These are phyloP conservation scores for Adenanthera pavonina DNA, from an alignment of 306 rosid species.

Conservation along the genomic window DNA sequence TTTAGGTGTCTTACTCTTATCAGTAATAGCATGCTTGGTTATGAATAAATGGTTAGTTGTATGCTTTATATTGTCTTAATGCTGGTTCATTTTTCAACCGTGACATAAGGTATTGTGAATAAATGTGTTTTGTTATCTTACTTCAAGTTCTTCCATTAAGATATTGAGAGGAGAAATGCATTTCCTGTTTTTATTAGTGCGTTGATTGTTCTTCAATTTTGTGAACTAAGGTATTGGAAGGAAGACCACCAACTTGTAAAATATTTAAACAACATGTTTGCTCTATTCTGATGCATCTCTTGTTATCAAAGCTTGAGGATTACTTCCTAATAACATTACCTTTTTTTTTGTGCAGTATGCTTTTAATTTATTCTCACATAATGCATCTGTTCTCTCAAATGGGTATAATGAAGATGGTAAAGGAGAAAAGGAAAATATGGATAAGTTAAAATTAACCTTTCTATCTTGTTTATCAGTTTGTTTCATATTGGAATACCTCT, in stretches of 20 bases:
- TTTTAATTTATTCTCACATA: conserved; percentile 90
- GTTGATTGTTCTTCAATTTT: conserved; percentile 26
- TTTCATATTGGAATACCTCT: neutral
- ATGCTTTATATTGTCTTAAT: neutral
- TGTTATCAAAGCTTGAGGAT: conserved; percentile 25
- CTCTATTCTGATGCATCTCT: conserved; percentile 6
- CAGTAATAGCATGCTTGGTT: neutral
- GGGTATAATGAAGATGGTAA: conserved; percentile 95
- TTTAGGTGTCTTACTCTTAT: neutral
- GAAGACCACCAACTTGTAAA: conserved; percentile 80
- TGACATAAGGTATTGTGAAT: conserved; percentile 66
- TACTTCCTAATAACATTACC: conserved; percentile 10
- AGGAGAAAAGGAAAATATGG: conserved; percentile 93
- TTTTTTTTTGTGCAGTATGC: conserved; percentile 76
- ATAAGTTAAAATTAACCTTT: conserved; percentile 44
- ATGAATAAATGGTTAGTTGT: neutral
- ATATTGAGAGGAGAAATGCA: neutral
- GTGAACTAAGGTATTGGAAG: conserved; percentile 66
- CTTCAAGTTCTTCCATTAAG: neutral
- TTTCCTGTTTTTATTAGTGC: neutral
- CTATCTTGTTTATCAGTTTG: neutral
- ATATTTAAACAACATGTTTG: conserved; percentile 82
- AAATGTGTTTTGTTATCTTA: conserved; percentile 9
- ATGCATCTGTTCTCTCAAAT: conserved; percentile 77
- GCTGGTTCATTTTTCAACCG: neutral